A percentile compares a stretch with the other conserved stretches of the same genome.
Conservation (phyloP, 1,139 yeast genomes). For the Candida sanyaensis region DNA sequence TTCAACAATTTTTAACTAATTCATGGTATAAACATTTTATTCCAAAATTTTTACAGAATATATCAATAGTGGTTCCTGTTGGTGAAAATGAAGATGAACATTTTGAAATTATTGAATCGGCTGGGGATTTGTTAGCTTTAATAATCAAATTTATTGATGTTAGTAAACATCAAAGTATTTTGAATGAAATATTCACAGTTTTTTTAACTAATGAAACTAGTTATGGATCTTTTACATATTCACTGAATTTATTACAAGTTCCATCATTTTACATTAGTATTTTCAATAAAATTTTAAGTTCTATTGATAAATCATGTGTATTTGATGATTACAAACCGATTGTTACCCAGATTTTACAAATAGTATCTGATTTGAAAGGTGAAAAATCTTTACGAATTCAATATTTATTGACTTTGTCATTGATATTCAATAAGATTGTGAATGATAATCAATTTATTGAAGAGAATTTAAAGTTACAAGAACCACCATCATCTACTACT, state of each 20-base stretch:
- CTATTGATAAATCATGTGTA: conserved; percentile 40
- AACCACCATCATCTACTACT: not conserved
- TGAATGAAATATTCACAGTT: conserved; percentile 29
- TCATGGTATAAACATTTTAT: conserved; percentile 44
- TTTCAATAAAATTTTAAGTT: conserved; percentile 52
- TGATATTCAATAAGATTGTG: conserved; percentile 54
- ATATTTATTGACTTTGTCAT: conserved; percentile 58
- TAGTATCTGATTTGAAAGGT: conserved; percentile 16
- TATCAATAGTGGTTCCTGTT: conserved; percentile 13
- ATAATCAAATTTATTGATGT: conserved; percentile 38
- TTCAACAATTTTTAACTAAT: conserved; percentile 37
- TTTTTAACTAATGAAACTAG: conserved; percentile 20
- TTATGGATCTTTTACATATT: conserved; percentile 10
- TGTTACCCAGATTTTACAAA: conserved; percentile 19
- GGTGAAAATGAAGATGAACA: conserved; percentile 10
- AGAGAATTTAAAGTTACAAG: not conserved
- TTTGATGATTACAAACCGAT: conserved; percentile 11
- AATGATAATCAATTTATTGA: not conserved
- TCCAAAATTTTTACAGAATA: conserved; percentile 27
- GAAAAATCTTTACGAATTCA: conserved; percentile 47
- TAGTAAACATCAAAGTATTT: conserved; percentile 38
- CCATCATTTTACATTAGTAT: conserved; percentile 49
- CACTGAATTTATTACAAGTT: conserved; percentile 24
- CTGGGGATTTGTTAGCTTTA: conserved; percentile 39
- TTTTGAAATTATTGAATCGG: conserved; percentile 27